Evolutionary conservation across 2,329 filamentous ascomycete species (phyloP).

Genomic region (Raffaelea ambrosiae): DNA sequence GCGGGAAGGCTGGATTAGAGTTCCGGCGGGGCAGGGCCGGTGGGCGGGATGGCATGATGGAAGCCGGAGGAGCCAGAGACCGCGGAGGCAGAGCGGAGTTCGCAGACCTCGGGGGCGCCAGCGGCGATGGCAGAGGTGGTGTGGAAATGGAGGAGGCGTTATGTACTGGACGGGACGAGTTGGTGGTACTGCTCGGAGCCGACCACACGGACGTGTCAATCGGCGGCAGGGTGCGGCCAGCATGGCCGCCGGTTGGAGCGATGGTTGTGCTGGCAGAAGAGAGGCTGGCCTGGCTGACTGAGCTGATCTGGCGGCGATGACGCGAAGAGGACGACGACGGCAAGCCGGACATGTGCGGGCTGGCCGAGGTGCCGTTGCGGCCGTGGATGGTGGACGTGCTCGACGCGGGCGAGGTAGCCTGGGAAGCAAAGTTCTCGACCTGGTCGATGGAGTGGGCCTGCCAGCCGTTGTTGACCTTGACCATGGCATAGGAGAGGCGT

Average conservation of each 20-base stretch:
- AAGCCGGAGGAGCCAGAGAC: constrained; percentile 43
- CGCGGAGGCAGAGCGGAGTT: constrained; percentile 26
- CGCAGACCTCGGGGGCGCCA: constrained; percentile 7
- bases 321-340: constrained; percentile 17
- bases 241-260: neutral
- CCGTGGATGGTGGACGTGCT: constrained; percentile 47
- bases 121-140: constrained; percentile 7
- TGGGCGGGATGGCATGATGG: constrained; percentile 40
- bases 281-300: constrained; percentile 7
- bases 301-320: constrained; percentile 20
- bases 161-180: neutral
- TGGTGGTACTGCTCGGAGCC: constrained; percentile 1
- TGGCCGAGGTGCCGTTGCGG: constrained; percentile 42
- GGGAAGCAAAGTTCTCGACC: constrained; percentile 65
- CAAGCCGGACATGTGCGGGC: constrained; percentile 37
- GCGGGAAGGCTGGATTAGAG: constrained; percentile 35
- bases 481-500: constrained; percentile 83
- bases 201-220: constrained; percentile 7
- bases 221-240: neutral
- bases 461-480: constrained; percentile 88
- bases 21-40: constrained; percentile 34
- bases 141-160: neutral
- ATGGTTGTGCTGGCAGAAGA: constrained; percentile 5
- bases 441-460: constrained; percentile 70
- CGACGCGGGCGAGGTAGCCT: constrained; percentile 54